A percentile compares a stretch with the other conserved stretches of the same genome.
Conservation (phyloP, 1,284 basidiomycete genomes). For the Austropuccinia psidii region DNA sequence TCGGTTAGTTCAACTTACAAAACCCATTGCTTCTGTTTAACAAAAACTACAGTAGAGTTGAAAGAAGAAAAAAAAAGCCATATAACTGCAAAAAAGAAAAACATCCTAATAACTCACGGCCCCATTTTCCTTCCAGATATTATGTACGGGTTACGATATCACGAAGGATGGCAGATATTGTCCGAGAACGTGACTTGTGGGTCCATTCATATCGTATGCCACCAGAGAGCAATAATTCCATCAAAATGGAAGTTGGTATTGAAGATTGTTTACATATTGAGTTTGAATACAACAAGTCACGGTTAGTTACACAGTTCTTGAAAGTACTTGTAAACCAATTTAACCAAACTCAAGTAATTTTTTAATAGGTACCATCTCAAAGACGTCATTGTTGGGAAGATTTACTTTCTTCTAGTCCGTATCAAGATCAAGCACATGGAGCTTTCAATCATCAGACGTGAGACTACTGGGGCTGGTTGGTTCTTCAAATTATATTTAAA, state of each 20-base stretch:
- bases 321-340: neutral
- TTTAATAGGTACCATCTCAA: slow-evolving; percentile 71
- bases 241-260: slow-evolving; percentile 99
- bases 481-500: neutral
- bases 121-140: slow-evolving; percentile 54
- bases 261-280: slow-evolving; percentile 98
- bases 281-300: slow-evolving; percentile 99
- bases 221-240: slow-evolving; percentile 90
- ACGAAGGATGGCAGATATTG: slow-evolving; percentile 80
- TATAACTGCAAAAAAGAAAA: neutral
- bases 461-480: slow-evolving; percentile 72
- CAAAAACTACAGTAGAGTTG: neutral
- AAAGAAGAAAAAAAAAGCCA: neutral
- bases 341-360: neutral
- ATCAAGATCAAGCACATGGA: slow-evolving; percentile 99
- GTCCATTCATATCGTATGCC: slow-evolving; percentile 98
- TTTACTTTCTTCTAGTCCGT: slow-evolving; percentile 94
- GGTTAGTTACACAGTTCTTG: slow-evolving; percentile 47
- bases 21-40: neutral
- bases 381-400: slow-evolving; percentile 98
- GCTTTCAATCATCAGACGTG: slow-evolving; percentile 89
- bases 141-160: slow-evolving; percentile 87
- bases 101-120: neutral
- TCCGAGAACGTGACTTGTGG: slow-evolving; percentile 90
- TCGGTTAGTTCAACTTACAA: slow-evolving; percentile 41